Evolutionary conservation across 2,329 filamentous ascomycete species (phyloP).

Genomic region (Penicillium sp.): DNA sequence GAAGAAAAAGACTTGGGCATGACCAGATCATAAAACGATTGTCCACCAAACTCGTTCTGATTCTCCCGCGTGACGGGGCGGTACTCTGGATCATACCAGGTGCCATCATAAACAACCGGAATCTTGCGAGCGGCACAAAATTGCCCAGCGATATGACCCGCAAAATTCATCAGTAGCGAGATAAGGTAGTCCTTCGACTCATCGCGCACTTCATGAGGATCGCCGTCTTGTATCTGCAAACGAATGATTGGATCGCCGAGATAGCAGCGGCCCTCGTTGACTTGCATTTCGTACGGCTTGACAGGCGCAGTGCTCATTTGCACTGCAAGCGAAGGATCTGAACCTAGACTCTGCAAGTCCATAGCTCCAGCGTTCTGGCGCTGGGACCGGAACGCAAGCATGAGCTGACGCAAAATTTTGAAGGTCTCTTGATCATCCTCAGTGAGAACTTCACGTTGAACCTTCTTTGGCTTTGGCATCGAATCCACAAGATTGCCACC

Average conservation of each 20-base stretch:
- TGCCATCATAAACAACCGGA: conserved; percentile 34
- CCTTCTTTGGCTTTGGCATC: conserved; percentile 11
- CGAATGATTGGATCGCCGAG: conserved; percentile 42
- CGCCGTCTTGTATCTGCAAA: conserved; percentile 23
- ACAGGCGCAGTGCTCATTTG: conserved; percentile 20
- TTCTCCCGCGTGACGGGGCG: conserved; percentile 35
- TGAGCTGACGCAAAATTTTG: conserved; percentile 34
- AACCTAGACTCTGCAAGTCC: conserved; percentile 25
- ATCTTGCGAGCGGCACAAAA: conserved; percentile 37
- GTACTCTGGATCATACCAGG: conserved; percentile 38
- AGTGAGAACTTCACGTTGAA: conserved; percentile 26
- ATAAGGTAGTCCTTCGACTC: conserved; percentile 39
- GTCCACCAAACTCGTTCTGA: conserved; percentile 39
- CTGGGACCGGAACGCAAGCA: conserved; percentile 35
- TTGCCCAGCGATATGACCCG: conserved; percentile 34
- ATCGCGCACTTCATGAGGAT: conserved; percentile 37
- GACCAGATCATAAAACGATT: conserved; percentile 35
- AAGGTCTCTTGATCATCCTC: conserved; percentile 34
- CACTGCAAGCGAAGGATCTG: conserved; percentile 22
- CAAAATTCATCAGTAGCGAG: conserved; percentile 52
- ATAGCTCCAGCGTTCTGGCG: conserved; percentile 38
- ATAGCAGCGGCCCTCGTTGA: conserved; percentile 28
- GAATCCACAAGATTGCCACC: conserved; percentile 27
- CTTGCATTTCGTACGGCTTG: conserved; percentile 28
- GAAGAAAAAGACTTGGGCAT: conserved; percentile 40